Evolutionary conservation across 2,329 filamentous ascomycete species (phyloP).

Genomic region (Stemphylium beticola): DNA sequence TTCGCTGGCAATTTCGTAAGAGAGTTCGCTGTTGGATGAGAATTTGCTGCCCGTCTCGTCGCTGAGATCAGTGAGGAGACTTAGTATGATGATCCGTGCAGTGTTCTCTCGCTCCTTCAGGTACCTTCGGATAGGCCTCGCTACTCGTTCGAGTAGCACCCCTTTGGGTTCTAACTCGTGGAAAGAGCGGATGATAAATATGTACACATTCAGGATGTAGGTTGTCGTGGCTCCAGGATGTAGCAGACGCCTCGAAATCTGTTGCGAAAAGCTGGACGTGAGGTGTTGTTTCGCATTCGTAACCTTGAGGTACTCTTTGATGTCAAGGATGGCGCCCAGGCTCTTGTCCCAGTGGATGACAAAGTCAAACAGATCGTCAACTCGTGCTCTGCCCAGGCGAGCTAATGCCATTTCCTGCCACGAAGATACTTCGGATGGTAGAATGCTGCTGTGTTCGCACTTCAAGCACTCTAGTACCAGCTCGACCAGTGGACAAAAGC

Average conservation of each 20-base stretch:
- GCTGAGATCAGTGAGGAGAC: constrained; percentile 68
- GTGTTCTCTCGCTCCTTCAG: constrained; percentile 79
- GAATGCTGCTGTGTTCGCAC: constrained; percentile 35
- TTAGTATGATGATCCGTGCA: constrained; percentile 76
- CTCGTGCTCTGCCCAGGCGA: constrained; percentile 71
- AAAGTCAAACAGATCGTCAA: constrained; percentile 78
- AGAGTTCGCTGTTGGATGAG: constrained; percentile 69
- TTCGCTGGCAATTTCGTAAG: constrained; percentile 69
- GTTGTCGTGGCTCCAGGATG: constrained; percentile 79
- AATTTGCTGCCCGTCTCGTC: constrained; percentile 53
- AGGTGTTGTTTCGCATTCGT: constrained; percentile 72
- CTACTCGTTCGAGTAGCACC: constrained; percentile 76
- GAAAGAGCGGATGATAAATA: constrained; percentile 78
- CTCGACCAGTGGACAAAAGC: constrained; percentile 68
- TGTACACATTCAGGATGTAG: constrained; percentile 77
- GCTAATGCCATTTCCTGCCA: constrained; percentile 75
- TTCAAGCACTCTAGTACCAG: constrained; percentile 60
- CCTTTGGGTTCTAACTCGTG: constrained; percentile 78
- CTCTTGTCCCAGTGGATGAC: constrained; percentile 76
- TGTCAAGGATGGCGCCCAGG: constrained; percentile 74
- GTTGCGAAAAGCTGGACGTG: constrained; percentile 70
- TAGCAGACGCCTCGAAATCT: constrained; percentile 70
- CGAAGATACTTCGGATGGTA: constrained; percentile 61
- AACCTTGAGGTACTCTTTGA: constrained; percentile 72
- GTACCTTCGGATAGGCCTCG: constrained; percentile 75